Conservation (phyloP, 2,329 filamentous ascomycete species). For the Fusarium sp. region DNA sequence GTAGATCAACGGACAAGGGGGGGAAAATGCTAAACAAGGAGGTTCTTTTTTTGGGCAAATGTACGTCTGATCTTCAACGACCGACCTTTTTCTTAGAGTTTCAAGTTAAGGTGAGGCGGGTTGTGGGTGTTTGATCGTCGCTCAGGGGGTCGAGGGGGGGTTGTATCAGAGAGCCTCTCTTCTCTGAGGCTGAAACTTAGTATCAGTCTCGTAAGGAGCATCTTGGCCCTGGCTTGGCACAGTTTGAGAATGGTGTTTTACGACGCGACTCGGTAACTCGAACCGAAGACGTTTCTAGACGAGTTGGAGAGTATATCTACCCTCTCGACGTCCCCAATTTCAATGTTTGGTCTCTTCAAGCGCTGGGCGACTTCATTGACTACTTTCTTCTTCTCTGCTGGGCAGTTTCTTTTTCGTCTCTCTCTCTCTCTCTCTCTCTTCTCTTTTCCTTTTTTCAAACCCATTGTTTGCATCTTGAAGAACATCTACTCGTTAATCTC, state of each 20-base stretch:
- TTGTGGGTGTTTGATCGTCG: background rate
- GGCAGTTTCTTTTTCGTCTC: conserved; percentile 4
- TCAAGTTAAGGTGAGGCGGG: background rate
- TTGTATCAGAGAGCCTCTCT: background rate
- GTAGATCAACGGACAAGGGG: conserved; percentile 15
- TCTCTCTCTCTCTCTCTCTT: background rate
- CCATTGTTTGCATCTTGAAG: background rate
- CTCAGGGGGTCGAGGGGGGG: background rate
- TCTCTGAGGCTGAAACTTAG: background rate
- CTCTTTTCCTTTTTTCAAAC: background rate
- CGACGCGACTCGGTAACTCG: background rate
- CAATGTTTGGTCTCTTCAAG: background rate
- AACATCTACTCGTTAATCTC: background rate
- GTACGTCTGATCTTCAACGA: background rate
- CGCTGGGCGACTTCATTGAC: conserved; percentile 9
- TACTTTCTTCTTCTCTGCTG: conserved; percentile 6
- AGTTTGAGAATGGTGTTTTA: background rate
- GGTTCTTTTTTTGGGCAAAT: conserved; percentile 4
- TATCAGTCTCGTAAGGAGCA: background rate
- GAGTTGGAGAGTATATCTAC: background rate
- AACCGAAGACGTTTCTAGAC: background rate
- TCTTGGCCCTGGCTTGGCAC: background rate
- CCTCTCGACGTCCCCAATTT: background rate
- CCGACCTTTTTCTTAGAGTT: background rate
- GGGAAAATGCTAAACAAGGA: conserved; percentile 9